phyloP scores from a whole-genome alignment of 2,329 filamentous ascomycete genomes.

The Dactylellina parvicollis region DNA sequence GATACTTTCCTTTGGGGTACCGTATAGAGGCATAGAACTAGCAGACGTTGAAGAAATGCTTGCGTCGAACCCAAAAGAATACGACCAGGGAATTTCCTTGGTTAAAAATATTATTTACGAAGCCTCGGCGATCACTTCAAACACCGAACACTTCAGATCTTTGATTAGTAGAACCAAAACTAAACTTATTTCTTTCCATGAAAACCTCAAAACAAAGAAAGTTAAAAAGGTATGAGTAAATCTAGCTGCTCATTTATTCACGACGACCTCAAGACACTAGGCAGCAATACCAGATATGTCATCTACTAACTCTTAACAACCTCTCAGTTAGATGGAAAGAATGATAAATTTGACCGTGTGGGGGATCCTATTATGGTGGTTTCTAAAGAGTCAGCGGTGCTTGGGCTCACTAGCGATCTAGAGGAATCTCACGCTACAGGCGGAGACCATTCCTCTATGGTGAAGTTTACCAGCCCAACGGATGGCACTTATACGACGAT shows the following conservation, averaged over 20 bases:
- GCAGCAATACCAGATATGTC: too few species aligned
- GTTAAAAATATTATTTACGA: slow-evolving; percentile 21
- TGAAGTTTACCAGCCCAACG: slow-evolving; percentile 25
- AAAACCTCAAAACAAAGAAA: slow-evolving; percentile 22
- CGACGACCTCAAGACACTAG: too few species aligned
- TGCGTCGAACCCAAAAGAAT: slow-evolving; percentile 5
- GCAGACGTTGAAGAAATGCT: slow-evolving; percentile 26
- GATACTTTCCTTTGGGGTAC: slow-evolving; percentile 40
- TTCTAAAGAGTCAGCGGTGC: slow-evolving; percentile 23
- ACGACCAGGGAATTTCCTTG: slow-evolving; percentile 17
- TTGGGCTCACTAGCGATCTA: slow-evolving; percentile 6
- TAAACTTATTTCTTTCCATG: slow-evolving; percentile 18
- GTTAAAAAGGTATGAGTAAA: slow-evolving; percentile 13
- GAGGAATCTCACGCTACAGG: slow-evolving; percentile 13
- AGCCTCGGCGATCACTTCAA: background rate
- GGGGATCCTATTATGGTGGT: slow-evolving; percentile 20
- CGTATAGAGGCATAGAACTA: slow-evolving; percentile 35
- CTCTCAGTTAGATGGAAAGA: background rate
- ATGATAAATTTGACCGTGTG: slow-evolving; percentile 6
- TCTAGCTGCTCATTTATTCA: too few species aligned
- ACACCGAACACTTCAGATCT: slow-evolving; percentile 5
- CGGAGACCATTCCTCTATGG: slow-evolving; percentile 38
- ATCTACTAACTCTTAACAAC: background rate
- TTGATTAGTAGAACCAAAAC: slow-evolving; percentile 12
- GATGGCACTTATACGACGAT: slow-evolving; percentile 35